Evolutionary conservation across 2,329 filamentous ascomycete species (phyloP), one percentile per base, ranked within the genome.

Genomic region (Lasiodiplodia sp.): DNA sequence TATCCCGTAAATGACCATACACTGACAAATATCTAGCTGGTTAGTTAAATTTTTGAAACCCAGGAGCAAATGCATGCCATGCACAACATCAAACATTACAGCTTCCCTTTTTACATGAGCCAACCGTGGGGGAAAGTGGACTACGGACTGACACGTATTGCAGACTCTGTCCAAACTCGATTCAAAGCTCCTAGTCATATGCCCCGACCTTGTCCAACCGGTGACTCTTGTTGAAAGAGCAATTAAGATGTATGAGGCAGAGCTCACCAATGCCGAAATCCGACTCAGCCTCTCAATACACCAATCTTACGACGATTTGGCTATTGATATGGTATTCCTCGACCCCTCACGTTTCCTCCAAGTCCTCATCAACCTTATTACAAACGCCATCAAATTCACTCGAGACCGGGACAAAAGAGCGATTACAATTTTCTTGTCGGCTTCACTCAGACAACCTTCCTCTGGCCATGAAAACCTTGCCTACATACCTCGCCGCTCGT

Each of bases 331-430:
- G 44, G 70, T 73, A 2, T 31, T 71, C 12, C 65, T 75, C 18
- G 71, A 71, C 23, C 57, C 67, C 16, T 62, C 68, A 4, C 69
- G 71, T 18, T 23, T 72, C 37, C 40, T 72, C 16, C 71, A 72
- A 63, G 69, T 78, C 5, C 69, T 77, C 1, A 74, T 78, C 28
- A 78, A 78, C 47, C 70, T 78, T 7, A 55, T 78, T 4, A 76
- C 75, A 2, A 78, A 78, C 40, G 75, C 76, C 14, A 74, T 78
- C n/a, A 78, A 78, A 34, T 77, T 78, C 25, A 77, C 75, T 2
- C 71, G 71, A 44, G 72, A 70, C 55, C 66, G 66, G 0, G 65
- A 68, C 23, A 77, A 76, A 4, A 77, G 77, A 51, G 69, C 76
- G 7, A 75, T 78, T 52, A 77, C 74, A 0, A 75, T 77, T 8